phyloP scores from a whole-genome alignment of 352 stramenopile species.

The Phytophthora brassicae region DNA sequence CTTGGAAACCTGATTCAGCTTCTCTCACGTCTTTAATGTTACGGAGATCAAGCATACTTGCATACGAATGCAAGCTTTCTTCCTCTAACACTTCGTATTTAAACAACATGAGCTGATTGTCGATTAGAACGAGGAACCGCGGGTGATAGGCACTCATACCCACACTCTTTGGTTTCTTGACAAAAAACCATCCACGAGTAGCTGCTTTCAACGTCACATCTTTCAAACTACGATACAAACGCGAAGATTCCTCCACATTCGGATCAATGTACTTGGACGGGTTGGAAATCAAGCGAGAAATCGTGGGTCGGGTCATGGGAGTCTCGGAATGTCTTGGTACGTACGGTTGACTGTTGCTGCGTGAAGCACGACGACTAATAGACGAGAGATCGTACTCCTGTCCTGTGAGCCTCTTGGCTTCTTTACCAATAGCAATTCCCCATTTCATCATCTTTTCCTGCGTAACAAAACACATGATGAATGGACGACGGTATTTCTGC shows the following conservation, averaged over 20 bases:
- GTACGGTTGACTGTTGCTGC: slow-evolving; percentile 69
- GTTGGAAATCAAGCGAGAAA: slow-evolving; percentile 80
- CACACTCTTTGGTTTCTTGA: slow-evolving; percentile 67
- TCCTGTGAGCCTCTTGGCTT: slow-evolving; percentile 76
- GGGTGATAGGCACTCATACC: slow-evolving; percentile 81
- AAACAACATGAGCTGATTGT: slow-evolving; percentile 79
- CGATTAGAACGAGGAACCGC: slow-evolving; percentile 80
- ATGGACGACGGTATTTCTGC: slow-evolving; percentile 76
- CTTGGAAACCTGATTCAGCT: slow-evolving; percentile 74
- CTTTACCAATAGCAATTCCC: slow-evolving; percentile 72
- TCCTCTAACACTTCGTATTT: slow-evolving; percentile 86
- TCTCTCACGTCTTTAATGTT: slow-evolving; percentile 83
- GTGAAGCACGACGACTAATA: slow-evolving; percentile 57
- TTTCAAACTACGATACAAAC: slow-evolving; percentile 74
- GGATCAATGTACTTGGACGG: slow-evolving; percentile 75
- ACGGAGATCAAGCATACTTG: slow-evolving; percentile 69
- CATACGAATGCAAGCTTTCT: slow-evolving; percentile 66
- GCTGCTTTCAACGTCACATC: slow-evolving; percentile 70
- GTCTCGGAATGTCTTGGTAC: slow-evolving; percentile 52
- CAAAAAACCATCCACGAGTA: slow-evolving; percentile 82
- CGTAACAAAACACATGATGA: slow-evolving; percentile 75
- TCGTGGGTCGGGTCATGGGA: slow-evolving; percentile 52
- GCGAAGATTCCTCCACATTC: slow-evolving; percentile 44
- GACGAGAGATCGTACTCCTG: slow-evolving; percentile 84
- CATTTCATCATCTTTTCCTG: slow-evolving; percentile 90